Conservation (phyloP, 2,329 filamentous ascomycete species). For the Ramichloridium luteum region DNA sequence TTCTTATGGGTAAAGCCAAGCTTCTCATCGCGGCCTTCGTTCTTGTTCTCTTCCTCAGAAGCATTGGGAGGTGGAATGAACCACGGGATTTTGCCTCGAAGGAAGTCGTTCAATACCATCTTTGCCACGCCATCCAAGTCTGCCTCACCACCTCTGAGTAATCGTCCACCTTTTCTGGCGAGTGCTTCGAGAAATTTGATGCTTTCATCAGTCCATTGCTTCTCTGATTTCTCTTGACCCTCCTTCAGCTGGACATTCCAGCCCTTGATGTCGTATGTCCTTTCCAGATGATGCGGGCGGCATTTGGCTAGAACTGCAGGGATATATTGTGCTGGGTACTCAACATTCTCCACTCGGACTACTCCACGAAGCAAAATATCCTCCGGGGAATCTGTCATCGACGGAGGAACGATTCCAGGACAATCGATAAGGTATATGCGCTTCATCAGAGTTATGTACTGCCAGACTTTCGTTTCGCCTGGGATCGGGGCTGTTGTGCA, state of each 20-base stretch:
- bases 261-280: conserved; percentile 79
- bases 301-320: conserved; percentile 67
- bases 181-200: conserved; percentile 78
- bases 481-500: conserved; percentile 89
- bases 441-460: conserved; percentile 93
- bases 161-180: conserved; percentile 71
- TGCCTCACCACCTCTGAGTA: conserved; percentile 86
- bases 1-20: conserved; percentile 72
- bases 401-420: conserved; percentile 89
- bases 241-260: conserved; percentile 34
- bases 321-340: conserved; percentile 94
- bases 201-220: conserved; percentile 40
- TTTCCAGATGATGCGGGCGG: conserved; percentile 76
- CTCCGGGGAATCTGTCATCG: conserved; percentile 66
- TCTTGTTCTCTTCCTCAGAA: conserved; percentile 34
- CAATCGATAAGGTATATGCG: conserved; percentile 92
- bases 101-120: conserved; percentile 93
- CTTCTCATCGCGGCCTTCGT: conserved; percentile 59
- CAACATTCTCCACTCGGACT: conserved; percentile 88
- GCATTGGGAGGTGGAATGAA: conserved; percentile 63
- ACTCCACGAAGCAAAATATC: conserved; percentile 85
- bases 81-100: conserved; percentile 92
- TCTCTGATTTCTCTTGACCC: conserved; percentile 18
- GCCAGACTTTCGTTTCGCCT: conserved; percentile 96
- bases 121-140: conserved; percentile 92